Base-by-base conservation (phyloP, 768 basidiomycete species). In the Amanita thiersii region DNA sequence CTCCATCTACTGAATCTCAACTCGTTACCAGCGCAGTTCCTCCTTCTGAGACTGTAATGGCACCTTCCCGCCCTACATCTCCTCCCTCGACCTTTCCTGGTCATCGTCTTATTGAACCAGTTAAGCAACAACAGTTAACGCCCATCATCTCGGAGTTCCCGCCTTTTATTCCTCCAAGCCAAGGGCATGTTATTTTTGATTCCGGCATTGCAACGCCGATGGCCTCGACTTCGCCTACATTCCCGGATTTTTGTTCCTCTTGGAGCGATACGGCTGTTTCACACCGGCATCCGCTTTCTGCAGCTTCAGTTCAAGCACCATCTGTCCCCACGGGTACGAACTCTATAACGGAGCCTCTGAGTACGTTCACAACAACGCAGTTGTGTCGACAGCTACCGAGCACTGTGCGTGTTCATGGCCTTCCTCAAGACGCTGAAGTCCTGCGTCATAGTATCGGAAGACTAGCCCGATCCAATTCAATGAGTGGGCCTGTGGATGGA, bases 401-500 rank as follows among this genome's bases (percentile, higher is more conserved):
- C 19, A 11, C 44, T 5, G 42, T 39, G 11, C 34, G 32, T 34
- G 24, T 34, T 15, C 19, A 30, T n/a, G 8, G 31, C 14, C 19
- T 43, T 12, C 25, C 34, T 1, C 42, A 43, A 17, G 39, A 51
- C 20, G 34, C 21, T 3, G 31, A 43, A 20, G 43, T 56, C 1
- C 58, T 66, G 20, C 59, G 59, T 41, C 57, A 60, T 14, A 57
- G 66, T 15, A 62, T 75, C 40, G 75, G 77, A 23, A 63, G 76
- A 44, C 69, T 78, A 63, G 73, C 73, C 30, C 69, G 75, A 33
- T 77, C 77, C 18, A 70, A 75, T 39, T 79, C 77, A 17, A 65
- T 78, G 44, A 72, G 64, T 35, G 70, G 66, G 23, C 55, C 64
- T 44, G 72, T 61, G 45, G 58, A 58, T 19, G 65, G 59, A 46